Evolutionary conservation across 768 basidiomycete genomes (phyloP).

Genomic region (Boletus barrowsii): DNA sequence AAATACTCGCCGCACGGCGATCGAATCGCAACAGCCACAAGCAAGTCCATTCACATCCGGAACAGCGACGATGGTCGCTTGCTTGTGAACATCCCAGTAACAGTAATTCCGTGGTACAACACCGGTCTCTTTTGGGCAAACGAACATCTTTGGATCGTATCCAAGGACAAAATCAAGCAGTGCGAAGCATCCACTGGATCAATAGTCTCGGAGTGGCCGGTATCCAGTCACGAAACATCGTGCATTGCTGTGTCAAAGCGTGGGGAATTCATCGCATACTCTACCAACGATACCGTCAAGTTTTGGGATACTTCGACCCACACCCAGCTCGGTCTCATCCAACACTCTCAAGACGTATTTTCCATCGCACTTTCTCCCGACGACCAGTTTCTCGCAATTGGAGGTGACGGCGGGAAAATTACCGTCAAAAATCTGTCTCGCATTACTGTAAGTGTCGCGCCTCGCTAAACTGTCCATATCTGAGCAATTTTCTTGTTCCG

Average conservation of each 20-base stretch:
- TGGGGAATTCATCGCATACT: background rate
- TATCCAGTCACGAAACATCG: background rate
- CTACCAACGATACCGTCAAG: background rate
- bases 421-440: background rate
- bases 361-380: background rate
- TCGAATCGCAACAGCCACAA: background rate
- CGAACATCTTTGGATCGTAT: background rate
- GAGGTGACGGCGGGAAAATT: background rate
- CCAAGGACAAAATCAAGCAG: background rate
- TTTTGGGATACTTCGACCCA: background rate
- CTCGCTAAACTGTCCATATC: background rate
- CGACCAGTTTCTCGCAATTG: background rate
- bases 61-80: background rate
- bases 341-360: background rate
- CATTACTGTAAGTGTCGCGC: background rate
- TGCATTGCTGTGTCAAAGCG: background rate
- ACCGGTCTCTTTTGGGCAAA: background rate
- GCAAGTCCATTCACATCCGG: background rate
- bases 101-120: background rate
- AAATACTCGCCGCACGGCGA: background rate
- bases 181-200: background rate
- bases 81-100: background rate
- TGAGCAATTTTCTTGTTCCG: background rate
- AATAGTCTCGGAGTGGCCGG: background rate
- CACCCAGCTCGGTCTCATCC: background rate